phyloP scores from a whole-genome alignment of 148 eudicot genomes.

The Pouteria glomerata region DNA sequence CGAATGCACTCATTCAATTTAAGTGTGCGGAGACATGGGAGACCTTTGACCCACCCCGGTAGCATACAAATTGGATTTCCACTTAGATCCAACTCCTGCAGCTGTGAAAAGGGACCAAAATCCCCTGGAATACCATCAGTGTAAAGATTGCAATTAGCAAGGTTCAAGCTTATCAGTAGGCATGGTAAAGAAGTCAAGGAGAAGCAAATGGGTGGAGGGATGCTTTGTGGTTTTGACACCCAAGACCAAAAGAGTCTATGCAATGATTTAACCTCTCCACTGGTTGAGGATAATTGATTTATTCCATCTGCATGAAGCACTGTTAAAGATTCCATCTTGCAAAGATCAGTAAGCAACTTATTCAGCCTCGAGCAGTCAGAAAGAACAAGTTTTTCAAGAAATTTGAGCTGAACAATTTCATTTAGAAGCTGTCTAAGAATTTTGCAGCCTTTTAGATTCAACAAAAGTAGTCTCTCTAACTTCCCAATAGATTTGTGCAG shows the following conservation, averaged over 20 bases:
- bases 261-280: background rate
- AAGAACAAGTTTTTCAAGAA: background rate
- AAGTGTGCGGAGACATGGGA: background rate
- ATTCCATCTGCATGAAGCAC: background rate
- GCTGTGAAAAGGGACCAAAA: background rate
- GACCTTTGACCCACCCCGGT: background rate
- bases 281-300: background rate
- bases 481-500: constrained; percentile 4
- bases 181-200: no score
- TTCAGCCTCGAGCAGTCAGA: background rate
- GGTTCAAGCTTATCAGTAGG: background rate
- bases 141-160: background rate
- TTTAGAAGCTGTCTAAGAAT: background rate
- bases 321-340: background rate
- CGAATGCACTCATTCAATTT: background rate
- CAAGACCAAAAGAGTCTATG: background rate
- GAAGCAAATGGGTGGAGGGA: no score
- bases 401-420: background rate
- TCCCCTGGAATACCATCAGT: background rate
- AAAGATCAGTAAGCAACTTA: background rate
- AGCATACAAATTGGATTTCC: background rate
- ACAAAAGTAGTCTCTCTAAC: background rate
- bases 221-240: background rate
- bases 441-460: no score
- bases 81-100: background rate